A percentile compares a stretch with the other conserved stretches of the same genome.
Evolutionary conservation across 2,329 filamentous ascomycete genomes (phyloP).

Genomic region (Fusarium algeriense): DNA sequence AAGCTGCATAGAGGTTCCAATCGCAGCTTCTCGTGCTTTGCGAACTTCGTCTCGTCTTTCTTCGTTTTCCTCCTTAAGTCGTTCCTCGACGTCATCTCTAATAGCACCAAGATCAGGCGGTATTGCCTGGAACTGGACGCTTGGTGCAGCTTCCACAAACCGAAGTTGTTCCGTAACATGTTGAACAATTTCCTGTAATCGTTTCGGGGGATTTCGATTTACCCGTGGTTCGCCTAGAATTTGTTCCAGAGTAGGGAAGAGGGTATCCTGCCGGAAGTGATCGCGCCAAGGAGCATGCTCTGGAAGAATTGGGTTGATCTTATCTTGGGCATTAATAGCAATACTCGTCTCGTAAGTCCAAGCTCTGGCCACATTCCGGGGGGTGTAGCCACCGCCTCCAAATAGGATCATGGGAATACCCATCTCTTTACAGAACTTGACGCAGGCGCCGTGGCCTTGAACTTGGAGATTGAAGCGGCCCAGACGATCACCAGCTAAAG

Average conservation of each 20-base stretch:
- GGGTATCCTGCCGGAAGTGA: constrained; percentile 87
- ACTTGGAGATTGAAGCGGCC: constrained; percentile 98
- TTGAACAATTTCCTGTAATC: constrained; percentile 79
- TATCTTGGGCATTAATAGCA: constrained; percentile 79
- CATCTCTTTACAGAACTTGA: constrained; percentile 86
- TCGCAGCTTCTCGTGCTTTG: constrained; percentile 66
- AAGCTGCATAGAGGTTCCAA: constrained; percentile 69
- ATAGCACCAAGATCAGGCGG: constrained; percentile 80
- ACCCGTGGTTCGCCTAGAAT: constrained; percentile 74
- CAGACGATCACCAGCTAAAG: constrained; percentile 89
- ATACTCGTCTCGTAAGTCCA: constrained; percentile 98
- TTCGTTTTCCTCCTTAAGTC: constrained; percentile 73
- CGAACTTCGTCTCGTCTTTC: constrained; percentile 68
- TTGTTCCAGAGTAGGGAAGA: constrained; percentile 88
- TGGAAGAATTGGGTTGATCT: constrained; percentile 80
- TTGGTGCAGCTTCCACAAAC: constrained; percentile 87
- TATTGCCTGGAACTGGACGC: constrained; percentile 85
- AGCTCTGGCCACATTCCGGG: constrained; percentile 93
- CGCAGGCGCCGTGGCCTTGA: constrained; percentile 90
- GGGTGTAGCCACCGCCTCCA: constrained; percentile 95
- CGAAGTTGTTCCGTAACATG: constrained; percentile 87
- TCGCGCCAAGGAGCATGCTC: constrained; percentile 85
- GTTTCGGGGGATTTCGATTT: constrained; percentile 84
- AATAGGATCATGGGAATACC: constrained; percentile 87
- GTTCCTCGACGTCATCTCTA: constrained; percentile 76